Evolutionary conservation across 805 yeast species (phyloP).

Genomic region (Metschnikowia koreensis): DNA sequence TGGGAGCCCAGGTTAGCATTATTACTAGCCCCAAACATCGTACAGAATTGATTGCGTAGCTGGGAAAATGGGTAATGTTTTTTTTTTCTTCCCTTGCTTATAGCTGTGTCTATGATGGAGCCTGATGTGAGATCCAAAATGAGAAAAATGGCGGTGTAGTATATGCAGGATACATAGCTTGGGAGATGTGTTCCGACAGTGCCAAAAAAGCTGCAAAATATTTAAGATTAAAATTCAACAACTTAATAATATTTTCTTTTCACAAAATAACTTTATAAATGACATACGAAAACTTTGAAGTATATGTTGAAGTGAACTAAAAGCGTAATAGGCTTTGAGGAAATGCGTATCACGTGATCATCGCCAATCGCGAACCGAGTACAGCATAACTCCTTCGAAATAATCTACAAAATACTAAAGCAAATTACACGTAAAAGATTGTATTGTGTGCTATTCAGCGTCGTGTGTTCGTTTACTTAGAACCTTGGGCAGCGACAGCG

Average conservation of each 20-base stretch:
- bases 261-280: too few relatives aligned
- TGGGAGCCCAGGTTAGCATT: conserved; percentile 1
- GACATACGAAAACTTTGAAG: too few relatives aligned
- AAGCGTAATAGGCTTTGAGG: too few relatives aligned
- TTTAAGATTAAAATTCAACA: too few relatives aligned
- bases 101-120: neutral
- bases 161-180: neutral
- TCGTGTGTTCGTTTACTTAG: conserved; percentile 27
- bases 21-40: conserved; percentile 12
- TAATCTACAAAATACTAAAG: neutral
- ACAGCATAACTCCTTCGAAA: too few relatives aligned
- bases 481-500: conserved; percentile 96
- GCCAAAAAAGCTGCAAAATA: too few relatives aligned
- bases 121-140: neutral
- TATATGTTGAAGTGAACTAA: too few relatives aligned
- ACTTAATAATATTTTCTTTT: too few relatives aligned
- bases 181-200: too few relatives aligned
- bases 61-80: neutral
- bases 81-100: neutral
- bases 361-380: too few relatives aligned
- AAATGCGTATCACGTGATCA: too few relatives aligned
- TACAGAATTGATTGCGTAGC: neutral
- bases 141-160: neutral
- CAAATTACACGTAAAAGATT: neutral
- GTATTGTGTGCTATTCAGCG: conserved; percentile 12